Conservation (phyloP, 139 green algal species). For the Protoeuglena noctilucae region DNA sequence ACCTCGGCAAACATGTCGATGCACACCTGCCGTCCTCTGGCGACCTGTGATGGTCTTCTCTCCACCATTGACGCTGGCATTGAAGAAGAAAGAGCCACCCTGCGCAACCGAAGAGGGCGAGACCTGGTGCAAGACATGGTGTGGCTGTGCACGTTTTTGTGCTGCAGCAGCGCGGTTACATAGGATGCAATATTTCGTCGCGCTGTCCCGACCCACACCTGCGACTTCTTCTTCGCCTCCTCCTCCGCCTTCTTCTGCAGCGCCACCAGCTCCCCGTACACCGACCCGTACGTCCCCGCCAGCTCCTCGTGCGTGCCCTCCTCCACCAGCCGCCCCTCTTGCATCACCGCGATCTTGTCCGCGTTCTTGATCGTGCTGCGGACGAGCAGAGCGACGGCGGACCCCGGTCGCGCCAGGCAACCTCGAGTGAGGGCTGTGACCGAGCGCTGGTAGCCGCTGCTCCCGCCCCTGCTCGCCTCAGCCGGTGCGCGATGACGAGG, state of each 20-base stretch:
- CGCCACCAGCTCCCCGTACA: conserved; percentile 30
- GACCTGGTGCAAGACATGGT: too few species aligned
- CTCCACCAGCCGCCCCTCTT: conserved; percentile 30
- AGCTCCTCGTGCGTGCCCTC: conserved; percentile 35
- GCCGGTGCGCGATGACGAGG: conserved; percentile 40
- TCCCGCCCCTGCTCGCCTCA: conserved; percentile 21
- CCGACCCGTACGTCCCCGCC: neutral
- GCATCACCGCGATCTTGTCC: conserved; percentile 60
- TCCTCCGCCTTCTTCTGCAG: too few species aligned
- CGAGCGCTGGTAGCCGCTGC: conserved; percentile 6
- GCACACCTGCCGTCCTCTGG: too few species aligned
- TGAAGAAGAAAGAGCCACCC: too few species aligned
- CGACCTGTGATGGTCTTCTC: too few species aligned
- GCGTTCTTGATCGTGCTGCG: conserved; percentile 60
- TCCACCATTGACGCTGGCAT: too few species aligned
- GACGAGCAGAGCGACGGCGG: neutral
- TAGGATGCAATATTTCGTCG: too few species aligned
- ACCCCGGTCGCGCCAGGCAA: neutral
- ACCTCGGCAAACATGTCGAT: too few species aligned
- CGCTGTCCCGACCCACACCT: conserved; percentile 22
- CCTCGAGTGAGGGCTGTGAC: neutral
- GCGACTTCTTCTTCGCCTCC: too few species aligned
- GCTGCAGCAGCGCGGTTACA: too few species aligned
- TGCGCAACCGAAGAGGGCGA: too few species aligned
- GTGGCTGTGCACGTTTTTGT: too few species aligned